Evolutionary conservation across 176 grass and related monocot genomes (phyloP), one percentile per base, ranked within the genome.

Genomic region (Tuctoria greenei): DNA sequence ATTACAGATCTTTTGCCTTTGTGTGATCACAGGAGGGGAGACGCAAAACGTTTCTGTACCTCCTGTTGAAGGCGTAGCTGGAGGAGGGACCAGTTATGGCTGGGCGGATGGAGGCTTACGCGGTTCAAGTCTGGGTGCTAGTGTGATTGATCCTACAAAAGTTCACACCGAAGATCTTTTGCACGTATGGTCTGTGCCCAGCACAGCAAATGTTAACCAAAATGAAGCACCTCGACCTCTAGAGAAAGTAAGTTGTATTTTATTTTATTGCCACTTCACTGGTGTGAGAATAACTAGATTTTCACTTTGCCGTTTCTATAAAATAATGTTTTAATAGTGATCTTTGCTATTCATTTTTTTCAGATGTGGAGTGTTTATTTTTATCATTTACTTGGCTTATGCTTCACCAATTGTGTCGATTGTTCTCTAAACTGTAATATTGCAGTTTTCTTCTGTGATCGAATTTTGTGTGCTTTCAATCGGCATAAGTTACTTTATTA

Each of bases 131-230:
- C 35, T 91, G 61, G 65, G 83, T 67, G 44, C 72, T 47, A 66
- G 80, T 69, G 66, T 71, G 8, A 85, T 94, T 88, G 91, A 98
- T 47, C 91, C 88, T 79, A 79, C 86, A 24, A 93, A 92, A 74
- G 50, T 92, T 63, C 89, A 86, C 37, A 84, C 91, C 42, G 45
- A 72, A 82, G 89, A 98, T 68, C 85, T 98, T 72, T 88, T 98
- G 72, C 91, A 98, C 56, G 95, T 98, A 4, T 98, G 95, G 95
- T 98, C 79, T 82, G 84, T 98, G 95, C 91, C 95, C 46, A 98
- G 91, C 84, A 98, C 91, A 61, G 79, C 89, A 82, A 98, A 90
- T 90, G 52, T 98, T 83, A 69, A 89, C 70, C 88, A 87, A 73
- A 91, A 98, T 84, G 95, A 98, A 86, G 83, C 75, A 65, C 95